Evolutionary conservation across 805 yeast species (phyloP), one percentile per base, ranked within the genome.

Genomic region (Candida bentonensis): DNA sequence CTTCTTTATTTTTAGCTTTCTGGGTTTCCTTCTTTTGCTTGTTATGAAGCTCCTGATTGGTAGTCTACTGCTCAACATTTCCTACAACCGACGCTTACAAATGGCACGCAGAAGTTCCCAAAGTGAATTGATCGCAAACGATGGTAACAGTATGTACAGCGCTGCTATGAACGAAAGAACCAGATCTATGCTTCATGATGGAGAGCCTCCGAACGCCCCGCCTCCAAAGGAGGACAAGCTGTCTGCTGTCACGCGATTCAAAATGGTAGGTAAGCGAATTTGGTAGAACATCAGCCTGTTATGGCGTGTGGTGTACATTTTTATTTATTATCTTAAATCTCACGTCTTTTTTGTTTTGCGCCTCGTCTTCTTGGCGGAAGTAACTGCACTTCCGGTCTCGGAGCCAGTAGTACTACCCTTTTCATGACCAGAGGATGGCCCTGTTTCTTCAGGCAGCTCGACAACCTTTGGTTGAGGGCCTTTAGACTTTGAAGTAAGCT

Each of bases 241-340:
- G 43, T 65, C 65, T 9, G 60, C 63, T 2, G 85, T 82, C 0
- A 65, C 70, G 42, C 54, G 92, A 23, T 82, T 78, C 60, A 73
- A 79, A 49, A 82, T 82, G 89, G 72, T 76, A 1, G 78, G 86
- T n/a, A 82, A 82, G 54, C 60, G 77, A 45, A 82, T 82, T 17
- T 82, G 88, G 86, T 80, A 53, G 22, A 34, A 42, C n/a, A 28
- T 41, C 17, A 11, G 7, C 11, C n/a, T 9, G 7, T 30, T 30
- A 30, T 30, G 7, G 36, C 36, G 20, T 30, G 13, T n/a, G n/a
- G n/a, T n/a, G n/a, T n/a, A n/a, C n/a, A n/a, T n/a, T 11, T n/a
- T 30, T 9, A 9, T 13, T 30, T 15, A 30, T 17, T 30, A 9
- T 30, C n/a, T 9, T 9, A 30, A 9, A 30, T 30, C 17, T 30